Evolutionary conservation across 2,329 filamentous ascomycete species (phyloP).

Genomic region (Fusarium bulbicola): DNA sequence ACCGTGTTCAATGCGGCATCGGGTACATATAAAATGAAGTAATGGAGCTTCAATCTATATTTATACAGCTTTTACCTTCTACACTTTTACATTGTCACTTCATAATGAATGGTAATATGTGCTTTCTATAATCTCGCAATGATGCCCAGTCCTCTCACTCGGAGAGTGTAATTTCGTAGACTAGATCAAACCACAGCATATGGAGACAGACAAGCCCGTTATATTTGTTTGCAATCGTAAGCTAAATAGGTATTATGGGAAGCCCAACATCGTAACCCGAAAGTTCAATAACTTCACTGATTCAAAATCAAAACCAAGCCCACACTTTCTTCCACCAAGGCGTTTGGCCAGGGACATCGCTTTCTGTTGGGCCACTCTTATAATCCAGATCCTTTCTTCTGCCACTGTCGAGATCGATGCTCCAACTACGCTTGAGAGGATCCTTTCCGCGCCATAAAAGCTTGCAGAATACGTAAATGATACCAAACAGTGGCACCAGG

Average conservation of each 20-base stretch:
- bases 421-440: conserved; percentile 56
- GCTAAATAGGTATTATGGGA: background rate
- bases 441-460: conserved; percentile 60
- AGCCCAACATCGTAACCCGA: background rate
- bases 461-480: conserved; percentile 67
- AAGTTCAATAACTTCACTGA: background rate
- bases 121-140: background rate
- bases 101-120: background rate
- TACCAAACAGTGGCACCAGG: conserved; percentile 65
- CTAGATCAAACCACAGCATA: background rate
- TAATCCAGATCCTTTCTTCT: conserved; percentile 64
- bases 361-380: conserved; percentile 46
- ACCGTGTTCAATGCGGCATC: background rate
- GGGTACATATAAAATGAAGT: background rate
- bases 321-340: conserved; percentile 57
- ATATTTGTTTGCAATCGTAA: background rate
- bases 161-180: background rate
- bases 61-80: background rate
- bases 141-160: background rate
- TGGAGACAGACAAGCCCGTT: background rate
- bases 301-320: conserved; percentile 50
- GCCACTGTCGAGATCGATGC: conserved; percentile 67
- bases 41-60: background rate
- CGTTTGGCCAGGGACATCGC: conserved; percentile 38
- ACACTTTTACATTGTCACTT: background rate